phyloP scores from a whole-genome alignment of 208 protist species.

The Porcisia hertigi region DNA sequence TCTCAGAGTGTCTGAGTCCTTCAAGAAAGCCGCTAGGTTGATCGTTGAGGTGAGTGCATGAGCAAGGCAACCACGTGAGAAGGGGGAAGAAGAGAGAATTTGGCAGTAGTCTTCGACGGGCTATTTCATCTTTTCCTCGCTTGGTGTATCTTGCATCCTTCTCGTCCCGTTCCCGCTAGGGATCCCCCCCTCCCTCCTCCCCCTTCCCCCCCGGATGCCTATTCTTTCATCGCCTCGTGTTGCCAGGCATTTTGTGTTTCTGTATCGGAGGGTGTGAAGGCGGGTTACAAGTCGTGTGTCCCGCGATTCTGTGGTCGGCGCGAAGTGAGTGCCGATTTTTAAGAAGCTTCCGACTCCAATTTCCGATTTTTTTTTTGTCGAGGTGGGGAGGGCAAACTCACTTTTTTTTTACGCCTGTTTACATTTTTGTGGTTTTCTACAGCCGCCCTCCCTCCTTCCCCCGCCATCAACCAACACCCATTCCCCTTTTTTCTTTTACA shows the following conservation, averaged over 20 bases:
- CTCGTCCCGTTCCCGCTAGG: slow-evolving; percentile 10
- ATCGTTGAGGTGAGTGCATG: not conserved
- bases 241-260: not conserved
- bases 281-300: too few species aligned
- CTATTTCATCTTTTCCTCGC: slow-evolving; percentile 10
- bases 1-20: slow-evolving; percentile 1
- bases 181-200: not conserved
- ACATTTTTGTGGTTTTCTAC: too few species aligned
- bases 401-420: too few species aligned
- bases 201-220: not conserved
- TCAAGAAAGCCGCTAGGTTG: not conserved
- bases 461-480: too few species aligned
- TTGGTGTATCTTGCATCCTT: not conserved
- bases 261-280: too few species aligned
- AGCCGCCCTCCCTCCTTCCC: too few species aligned
- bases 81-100: not conserved
- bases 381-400: too few species aligned
- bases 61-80: not conserved
- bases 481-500: too few species aligned
- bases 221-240: not conserved
- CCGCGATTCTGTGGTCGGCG: too few species aligned
- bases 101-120: not conserved
- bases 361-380: too few species aligned
- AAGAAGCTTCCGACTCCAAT: too few species aligned
- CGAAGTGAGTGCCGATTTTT: too few species aligned